Evolutionary conservation across 1,139 yeast species (phyloP).

Genomic region (Casaregolazyma lundiana): DNA sequence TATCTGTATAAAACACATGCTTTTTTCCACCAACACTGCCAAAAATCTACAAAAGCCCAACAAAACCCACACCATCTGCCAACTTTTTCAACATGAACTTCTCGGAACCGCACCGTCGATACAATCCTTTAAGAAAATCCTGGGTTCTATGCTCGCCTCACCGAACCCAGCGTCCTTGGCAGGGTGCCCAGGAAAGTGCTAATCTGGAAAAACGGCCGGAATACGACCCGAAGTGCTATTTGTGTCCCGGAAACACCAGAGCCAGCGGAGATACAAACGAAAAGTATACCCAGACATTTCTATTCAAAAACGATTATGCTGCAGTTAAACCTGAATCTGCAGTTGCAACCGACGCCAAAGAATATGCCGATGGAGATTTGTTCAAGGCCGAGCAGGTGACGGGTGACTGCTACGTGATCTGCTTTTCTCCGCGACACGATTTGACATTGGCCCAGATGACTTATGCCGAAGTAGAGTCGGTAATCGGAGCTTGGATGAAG

Average conservation of each 20-base stretch:
- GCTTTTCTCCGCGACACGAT: conserved; percentile 70
- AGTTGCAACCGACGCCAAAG: conserved; percentile 17
- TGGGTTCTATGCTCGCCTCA: conserved; percentile 76
- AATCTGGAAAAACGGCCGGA: conserved; percentile 43
- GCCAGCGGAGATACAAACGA: conserved; percentile 57
- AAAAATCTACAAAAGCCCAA: not conserved
- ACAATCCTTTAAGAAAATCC: conserved; percentile 57
- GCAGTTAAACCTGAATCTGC: conserved; percentile 47
- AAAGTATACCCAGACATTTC: conserved; percentile 51
- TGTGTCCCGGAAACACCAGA: conserved; percentile 69
- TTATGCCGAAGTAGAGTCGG: conserved; percentile 39
- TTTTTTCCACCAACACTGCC: too few species aligned
- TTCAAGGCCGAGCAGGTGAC: conserved; percentile 56
- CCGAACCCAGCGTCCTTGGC: conserved; percentile 77
- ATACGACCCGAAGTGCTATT: conserved; percentile 63
- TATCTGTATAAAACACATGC: too few species aligned
- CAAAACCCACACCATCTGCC: not conserved
- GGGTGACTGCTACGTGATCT: conserved; percentile 68
- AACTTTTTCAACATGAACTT: conserved; percentile 16
- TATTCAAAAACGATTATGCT: conserved; percentile 61
- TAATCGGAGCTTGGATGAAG: conserved; percentile 57
- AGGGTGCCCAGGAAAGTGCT: conserved; percentile 62
- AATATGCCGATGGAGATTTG: conserved; percentile 35
- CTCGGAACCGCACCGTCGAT: conserved; percentile 54
- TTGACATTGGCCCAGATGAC: conserved; percentile 64